phyloP scores from a whole-genome alignment of 2,329 filamentous ascomycete species.

The Phoma sp. region DNA sequence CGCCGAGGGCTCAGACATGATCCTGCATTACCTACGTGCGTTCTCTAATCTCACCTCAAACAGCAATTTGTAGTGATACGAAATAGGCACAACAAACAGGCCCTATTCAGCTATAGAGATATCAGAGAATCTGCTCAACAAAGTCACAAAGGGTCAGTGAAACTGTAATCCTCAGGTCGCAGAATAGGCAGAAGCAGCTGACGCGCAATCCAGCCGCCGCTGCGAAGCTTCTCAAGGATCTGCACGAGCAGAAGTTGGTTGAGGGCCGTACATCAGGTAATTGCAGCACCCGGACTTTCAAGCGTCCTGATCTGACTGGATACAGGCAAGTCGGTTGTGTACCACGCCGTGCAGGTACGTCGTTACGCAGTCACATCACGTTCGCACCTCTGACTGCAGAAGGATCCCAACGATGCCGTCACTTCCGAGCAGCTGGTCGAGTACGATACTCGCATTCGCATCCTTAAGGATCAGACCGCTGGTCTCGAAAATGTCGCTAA shows the following conservation, averaged over 20 bases:
- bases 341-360: constrained; percentile 59
- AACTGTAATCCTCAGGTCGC: neutral
- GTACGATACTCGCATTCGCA: constrained; percentile 57
- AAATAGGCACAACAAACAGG: constrained; percentile 57
- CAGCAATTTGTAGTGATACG: constrained; percentile 7
- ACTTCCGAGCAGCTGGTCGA: constrained; percentile 56
- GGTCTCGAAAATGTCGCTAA: constrained; percentile 56
- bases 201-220: constrained; percentile 56
- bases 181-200: constrained; percentile 8
- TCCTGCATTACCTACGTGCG: constrained; percentile 60
- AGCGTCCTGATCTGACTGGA: neutral
- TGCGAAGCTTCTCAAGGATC: constrained; percentile 66
- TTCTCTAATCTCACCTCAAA: constrained; percentile 13
- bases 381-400: constrained; percentile 1
- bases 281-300: neutral
- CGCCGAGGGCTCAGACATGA: constrained; percentile 50
- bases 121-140: constrained; percentile 66
- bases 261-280: constrained; percentile 62
- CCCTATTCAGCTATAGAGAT: constrained; percentile 65
- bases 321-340: constrained; percentile 66
- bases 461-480: constrained; percentile 54
- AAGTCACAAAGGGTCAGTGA: constrained; percentile 59
- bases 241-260: constrained; percentile 65
- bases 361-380: neutral
- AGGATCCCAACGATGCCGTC: constrained; percentile 58